Evolutionary conservation across 2,329 filamentous ascomycete species (phyloP), one percentile per base, ranked within the genome.

Genomic region (Nemania diffusa): DNA sequence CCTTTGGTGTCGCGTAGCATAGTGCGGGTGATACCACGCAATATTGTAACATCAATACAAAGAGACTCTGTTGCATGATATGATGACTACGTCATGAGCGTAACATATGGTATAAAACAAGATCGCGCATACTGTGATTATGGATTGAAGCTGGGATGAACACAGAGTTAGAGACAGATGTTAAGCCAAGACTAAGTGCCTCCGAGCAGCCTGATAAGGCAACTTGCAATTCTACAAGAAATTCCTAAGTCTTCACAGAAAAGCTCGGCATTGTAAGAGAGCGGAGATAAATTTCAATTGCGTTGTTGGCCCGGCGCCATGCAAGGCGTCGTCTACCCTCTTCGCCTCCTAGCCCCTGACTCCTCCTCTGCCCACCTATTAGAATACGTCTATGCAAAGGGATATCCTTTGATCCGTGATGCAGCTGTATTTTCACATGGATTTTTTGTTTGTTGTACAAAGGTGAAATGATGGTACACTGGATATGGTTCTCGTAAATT

Each of bases 401-500:
- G 58, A 57, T 50, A 53, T 26, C 52, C 42, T 13, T 15, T 27
- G 22, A 7, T 40, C 51, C 40, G 42, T 52, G 53, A 58, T 63
- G 51, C 29, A n/a, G 22, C 59, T 13, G 22, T 60, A 26, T 56
- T 63, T 58, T 64, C 51, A 63, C 62, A 62, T 46, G 37, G 5
- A 6, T 20, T 46, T 46, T 62, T 66, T 68, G 61, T 50, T 62
- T 69, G 61, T 71, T 69, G 62, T 71, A 71, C 69, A 71, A 40
- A 53, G 46, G 55, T 42, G 40, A 34, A 26, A 52, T 64, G 66
- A 69, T 72, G 53, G 50, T 72, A 71, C 70, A 71, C 71, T 67
- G 57, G 34, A 37, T 26, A 57, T 62, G 59, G 71, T 74, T 75
- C 72, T 74, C 73, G 64, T 69, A 75, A 74, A 75, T 74, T 74